Percentiles rank a stretch among this genome's conserved stretches.
Evolutionary conservation across 1,284 basidiomycete genomes (phyloP).

Genomic region (Butyriboletus appendiculatus): DNA sequence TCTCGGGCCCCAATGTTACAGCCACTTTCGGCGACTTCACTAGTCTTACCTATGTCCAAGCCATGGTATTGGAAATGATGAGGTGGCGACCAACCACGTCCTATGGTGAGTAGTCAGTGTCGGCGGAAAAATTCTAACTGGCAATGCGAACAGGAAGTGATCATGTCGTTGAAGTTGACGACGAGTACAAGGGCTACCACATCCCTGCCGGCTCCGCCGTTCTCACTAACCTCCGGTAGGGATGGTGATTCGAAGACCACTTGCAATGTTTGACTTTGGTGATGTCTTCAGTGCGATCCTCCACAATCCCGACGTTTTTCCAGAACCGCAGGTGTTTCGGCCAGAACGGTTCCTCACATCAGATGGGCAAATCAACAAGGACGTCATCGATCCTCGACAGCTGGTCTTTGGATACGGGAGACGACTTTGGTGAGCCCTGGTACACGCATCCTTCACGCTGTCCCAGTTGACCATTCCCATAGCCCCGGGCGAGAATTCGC

Average conservation of each 20-base stretch:
- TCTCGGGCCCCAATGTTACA: background rate
- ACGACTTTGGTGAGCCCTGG: conserved; percentile 1
- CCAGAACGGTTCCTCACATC: conserved; percentile 8
- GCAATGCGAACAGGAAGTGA: background rate
- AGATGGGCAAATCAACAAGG: conserved; percentile 9
- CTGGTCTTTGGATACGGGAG: conserved; percentile 10
- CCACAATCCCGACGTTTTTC: conserved; percentile 5
- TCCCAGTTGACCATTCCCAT: background rate
- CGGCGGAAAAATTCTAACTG: background rate
- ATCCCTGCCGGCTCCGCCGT: background rate
- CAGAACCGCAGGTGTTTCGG: conserved; percentile 5
- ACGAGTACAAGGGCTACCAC: conserved; percentile 6
- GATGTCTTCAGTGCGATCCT: background rate
- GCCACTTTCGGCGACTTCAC: conserved; percentile 4
- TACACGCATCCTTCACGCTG: background rate
- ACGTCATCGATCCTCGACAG: conserved; percentile 4
- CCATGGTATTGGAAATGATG: conserved; percentile 9
- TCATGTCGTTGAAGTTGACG: conserved; percentile 4
- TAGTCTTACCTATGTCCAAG: conserved; percentile 6
- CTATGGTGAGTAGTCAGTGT: background rate
- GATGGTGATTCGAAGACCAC: background rate
- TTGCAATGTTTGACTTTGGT: background rate
- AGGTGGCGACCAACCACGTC: conserved; percentile 9
- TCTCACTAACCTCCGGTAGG: conserved; percentile 6
- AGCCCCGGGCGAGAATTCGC: conserved; percentile 8